Evolutionary conservation across 1,284 basidiomycete species (phyloP).

Genomic region (Rhodotorula sp.): DNA sequence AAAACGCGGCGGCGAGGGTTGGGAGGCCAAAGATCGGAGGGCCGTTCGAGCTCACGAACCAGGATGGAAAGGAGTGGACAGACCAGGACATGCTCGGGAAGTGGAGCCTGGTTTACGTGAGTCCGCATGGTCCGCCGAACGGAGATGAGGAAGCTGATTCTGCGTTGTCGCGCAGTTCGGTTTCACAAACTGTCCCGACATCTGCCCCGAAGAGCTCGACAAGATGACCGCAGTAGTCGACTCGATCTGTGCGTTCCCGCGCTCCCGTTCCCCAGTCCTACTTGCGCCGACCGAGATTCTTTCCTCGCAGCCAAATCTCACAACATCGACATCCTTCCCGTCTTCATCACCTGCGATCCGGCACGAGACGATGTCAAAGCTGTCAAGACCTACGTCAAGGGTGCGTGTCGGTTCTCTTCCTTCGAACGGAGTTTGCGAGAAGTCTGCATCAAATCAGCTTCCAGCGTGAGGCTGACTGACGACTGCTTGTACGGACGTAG

Average conservation of each 20-base stretch:
- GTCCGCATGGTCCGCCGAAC: slow-evolving; percentile 10
- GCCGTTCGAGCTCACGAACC: slow-evolving; percentile 73
- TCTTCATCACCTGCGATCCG: slow-evolving; percentile 96
- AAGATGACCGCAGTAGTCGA: slow-evolving; percentile 86
- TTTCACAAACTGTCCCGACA: slow-evolving; percentile 96
- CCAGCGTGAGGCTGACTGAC: too few relatives aligned
- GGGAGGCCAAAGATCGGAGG: slow-evolving; percentile 79
- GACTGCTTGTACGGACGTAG: slow-evolving; percentile 46
- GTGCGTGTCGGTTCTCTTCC: slow-evolving; percentile 40
- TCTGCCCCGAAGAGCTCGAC: slow-evolving; percentile 97
- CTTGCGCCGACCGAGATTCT: background rate
- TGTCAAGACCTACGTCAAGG: slow-evolving; percentile 56
- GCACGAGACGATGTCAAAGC: slow-evolving; percentile 73
- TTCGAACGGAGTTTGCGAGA: background rate
- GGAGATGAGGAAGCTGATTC: background rate
- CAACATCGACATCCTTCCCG: slow-evolving; percentile 65
- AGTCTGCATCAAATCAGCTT: too few relatives aligned
- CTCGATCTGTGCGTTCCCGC: slow-evolving; percentile 60
- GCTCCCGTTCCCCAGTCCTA: too few relatives aligned
- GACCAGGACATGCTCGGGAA: slow-evolving; percentile 80
- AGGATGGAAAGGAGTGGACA: slow-evolving; percentile 69
- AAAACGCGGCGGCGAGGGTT: slow-evolving; percentile 51
- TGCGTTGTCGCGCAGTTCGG: slow-evolving; percentile 60
- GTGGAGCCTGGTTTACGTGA: slow-evolving; percentile 73
- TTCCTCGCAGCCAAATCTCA: slow-evolving; percentile 56